phyloP scores from a whole-genome alignment of 2,329 filamentous ascomycete species.

The Celoporthe dispersa region DNA sequence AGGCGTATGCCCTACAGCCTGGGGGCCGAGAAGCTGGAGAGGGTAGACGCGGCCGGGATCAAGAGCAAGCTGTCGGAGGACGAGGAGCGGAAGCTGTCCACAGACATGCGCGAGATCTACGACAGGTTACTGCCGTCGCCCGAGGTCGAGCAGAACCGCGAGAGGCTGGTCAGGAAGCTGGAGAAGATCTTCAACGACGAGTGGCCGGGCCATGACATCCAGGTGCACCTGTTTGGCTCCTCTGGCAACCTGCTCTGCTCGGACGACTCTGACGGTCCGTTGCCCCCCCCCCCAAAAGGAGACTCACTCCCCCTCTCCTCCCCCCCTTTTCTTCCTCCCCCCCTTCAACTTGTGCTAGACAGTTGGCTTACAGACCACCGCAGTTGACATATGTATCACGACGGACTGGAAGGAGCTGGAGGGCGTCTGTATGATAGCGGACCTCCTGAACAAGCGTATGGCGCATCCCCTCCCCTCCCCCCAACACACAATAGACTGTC shows the following conservation, averaged over 20 bases:
- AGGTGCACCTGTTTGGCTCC: constrained; percentile 94
- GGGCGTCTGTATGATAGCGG: constrained; percentile 87
- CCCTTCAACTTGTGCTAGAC: background rate
- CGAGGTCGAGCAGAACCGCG: constrained; percentile 76
- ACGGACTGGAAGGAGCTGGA: constrained; percentile 87
- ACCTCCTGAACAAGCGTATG: constrained; percentile 83
- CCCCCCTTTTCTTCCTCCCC: background rate
- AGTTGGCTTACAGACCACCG: constrained; percentile 38
- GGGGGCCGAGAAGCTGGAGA: constrained; percentile 78
- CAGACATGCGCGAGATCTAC: constrained; percentile 86
- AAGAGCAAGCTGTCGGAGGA: constrained; percentile 72
- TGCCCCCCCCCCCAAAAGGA: background rate
- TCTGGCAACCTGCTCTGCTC: constrained; percentile 95
- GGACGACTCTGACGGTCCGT: constrained; percentile 90
- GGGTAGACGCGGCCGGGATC: constrained; percentile 71
- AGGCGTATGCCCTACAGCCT: constrained; percentile 91
- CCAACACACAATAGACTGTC: too few relatives aligned
- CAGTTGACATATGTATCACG: constrained; percentile 97
- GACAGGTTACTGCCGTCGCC: constrained; percentile 80
- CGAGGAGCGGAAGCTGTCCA: constrained; percentile 75
- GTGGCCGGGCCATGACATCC: constrained; percentile 90
- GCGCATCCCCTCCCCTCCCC: constrained; percentile 30
- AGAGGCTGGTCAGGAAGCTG: constrained; percentile 81
- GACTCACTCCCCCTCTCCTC: background rate
- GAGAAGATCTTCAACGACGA: constrained; percentile 85